Evolutionary conservation across 495 filamentous ascomycete genomes (phyloP).

Genomic region (Aspergillus affinis): DNA sequence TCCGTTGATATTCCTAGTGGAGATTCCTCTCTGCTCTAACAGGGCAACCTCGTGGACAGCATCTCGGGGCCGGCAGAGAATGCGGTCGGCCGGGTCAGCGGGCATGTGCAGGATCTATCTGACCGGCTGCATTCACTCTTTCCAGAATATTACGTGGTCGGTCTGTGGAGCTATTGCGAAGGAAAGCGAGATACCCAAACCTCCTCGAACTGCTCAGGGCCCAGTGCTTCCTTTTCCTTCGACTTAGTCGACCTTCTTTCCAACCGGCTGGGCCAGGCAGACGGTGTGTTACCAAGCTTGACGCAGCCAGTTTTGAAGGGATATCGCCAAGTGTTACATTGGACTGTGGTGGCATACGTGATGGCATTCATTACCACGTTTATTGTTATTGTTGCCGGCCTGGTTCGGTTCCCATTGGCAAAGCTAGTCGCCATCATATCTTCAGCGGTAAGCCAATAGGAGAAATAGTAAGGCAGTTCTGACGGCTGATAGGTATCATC

Average conservation of each 20-base stretch:
- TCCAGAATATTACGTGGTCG: neutral
- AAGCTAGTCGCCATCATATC: conserved; percentile 3
- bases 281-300: conserved; percentile 2
- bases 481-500: conserved; percentile 1
- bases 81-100: neutral
- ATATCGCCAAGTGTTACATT: conserved; percentile 4
- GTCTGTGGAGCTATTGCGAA: neutral
- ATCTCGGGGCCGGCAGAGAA: neutral
- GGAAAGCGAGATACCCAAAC: neutral
- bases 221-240: neutral
- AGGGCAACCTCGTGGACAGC: neutral
- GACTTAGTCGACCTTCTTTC: conserved; percentile 2
- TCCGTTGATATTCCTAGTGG: neutral
- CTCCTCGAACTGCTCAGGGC: neutral
- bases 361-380: conserved; percentile 1
- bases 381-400: conserved; percentile 1
- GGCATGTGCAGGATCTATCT: neutral
- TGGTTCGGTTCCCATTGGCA: conserved; percentile 6
- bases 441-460: conserved; percentile 5
- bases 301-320: conserved; percentile 4
- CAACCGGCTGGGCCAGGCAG: conserved; percentile 5
- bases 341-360: conserved; percentile 5
- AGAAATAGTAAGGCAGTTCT: neutral
- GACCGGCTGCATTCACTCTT: neutral
- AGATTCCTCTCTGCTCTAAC: neutral